Evolutionary conservation across 1,284 basidiomycete species (phyloP).

Genomic region (Pholiota adiposa): DNA sequence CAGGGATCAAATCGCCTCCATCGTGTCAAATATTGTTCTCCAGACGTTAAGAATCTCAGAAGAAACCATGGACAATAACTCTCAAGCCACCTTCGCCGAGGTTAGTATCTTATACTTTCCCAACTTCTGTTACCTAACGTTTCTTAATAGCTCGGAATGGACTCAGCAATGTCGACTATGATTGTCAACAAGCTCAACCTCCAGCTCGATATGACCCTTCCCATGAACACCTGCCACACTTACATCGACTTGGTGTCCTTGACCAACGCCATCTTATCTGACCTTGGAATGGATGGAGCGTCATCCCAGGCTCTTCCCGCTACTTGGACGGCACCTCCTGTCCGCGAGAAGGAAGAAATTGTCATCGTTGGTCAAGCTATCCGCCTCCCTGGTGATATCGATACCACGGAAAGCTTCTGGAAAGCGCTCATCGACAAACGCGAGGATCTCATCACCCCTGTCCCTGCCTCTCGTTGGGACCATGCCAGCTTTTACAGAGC

Average conservation of each 20-base stretch:
- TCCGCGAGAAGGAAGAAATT: constrained; percentile 29
- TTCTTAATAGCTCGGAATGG: constrained; percentile 33
- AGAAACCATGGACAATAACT: constrained; percentile 27
- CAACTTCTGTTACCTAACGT: constrained; percentile 1
- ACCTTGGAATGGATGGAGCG: constrained; percentile 19
- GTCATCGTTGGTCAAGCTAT: constrained; percentile 41
- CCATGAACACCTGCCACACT: constrained; percentile 38
- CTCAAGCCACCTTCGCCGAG: constrained; percentile 36
- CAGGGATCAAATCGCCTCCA: constrained; percentile 22
- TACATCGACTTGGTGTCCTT: constrained; percentile 35
- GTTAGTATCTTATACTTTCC: constrained; percentile 12
- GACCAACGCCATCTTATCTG: constrained; percentile 26
- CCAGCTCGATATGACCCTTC: constrained; percentile 30
- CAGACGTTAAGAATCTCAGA: constrained; percentile 26
- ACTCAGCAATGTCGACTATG: constrained; percentile 35
- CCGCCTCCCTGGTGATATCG: constrained; percentile 37
- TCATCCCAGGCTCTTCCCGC: constrained; percentile 15
- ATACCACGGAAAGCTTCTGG: constrained; percentile 34
- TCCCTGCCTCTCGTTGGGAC: constrained; percentile 39
- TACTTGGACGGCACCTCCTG: constrained; percentile 11
- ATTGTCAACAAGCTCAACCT: constrained; percentile 37
- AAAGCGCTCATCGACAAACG: constrained; percentile 35
- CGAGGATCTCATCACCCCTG: constrained; percentile 32
- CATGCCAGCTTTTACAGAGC: constrained; percentile 36
- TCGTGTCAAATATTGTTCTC: constrained; percentile 27